Percentiles rank a stretch among this genome's conserved stretches.
These are phyloP conservation scores for Suhomyces bribrorum DNA, from an alignment of 1,139 yeast genomes.

Conservation along the genomic window DNA sequence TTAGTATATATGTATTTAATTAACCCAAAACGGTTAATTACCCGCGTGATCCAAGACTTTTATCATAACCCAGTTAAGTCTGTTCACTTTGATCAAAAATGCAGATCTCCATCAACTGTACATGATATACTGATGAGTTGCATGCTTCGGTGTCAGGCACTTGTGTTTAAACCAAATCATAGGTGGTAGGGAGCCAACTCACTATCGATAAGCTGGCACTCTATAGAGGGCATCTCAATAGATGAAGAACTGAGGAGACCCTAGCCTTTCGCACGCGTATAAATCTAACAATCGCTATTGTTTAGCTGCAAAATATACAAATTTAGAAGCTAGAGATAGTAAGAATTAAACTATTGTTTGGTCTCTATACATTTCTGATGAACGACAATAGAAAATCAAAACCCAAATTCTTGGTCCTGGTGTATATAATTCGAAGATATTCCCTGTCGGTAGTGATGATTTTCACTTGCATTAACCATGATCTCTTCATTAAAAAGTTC, in stretches of 20 bases:
- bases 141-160: no score
- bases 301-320: not conserved
- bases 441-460: not conserved
- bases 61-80: no score
- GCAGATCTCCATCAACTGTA: no score
- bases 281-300: not conserved
- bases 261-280: no score
- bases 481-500: conserved; percentile 12
- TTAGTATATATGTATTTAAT: conserved; percentile 3
- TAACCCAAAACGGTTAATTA: conserved; percentile 3
- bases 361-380: not conserved
- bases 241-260: no score
- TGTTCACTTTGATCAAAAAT: no score
- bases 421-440: not conserved
- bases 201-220: no score
- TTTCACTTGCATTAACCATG: conserved; percentile 8
- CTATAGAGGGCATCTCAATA: no score
- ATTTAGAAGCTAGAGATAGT: not conserved
- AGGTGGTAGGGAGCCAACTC: no score
- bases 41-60: not conserved
- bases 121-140: no score
- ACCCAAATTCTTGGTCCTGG: no score
- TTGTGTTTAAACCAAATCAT: no score
- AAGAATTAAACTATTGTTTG: not conserved
- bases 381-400: not conserved